A percentile compares a stretch with the other conserved stretches of the same genome.
phyloP scores from a whole-genome alignment of 2,329 filamentous ascomycete genomes.

The Microdochium paspali region DNA sequence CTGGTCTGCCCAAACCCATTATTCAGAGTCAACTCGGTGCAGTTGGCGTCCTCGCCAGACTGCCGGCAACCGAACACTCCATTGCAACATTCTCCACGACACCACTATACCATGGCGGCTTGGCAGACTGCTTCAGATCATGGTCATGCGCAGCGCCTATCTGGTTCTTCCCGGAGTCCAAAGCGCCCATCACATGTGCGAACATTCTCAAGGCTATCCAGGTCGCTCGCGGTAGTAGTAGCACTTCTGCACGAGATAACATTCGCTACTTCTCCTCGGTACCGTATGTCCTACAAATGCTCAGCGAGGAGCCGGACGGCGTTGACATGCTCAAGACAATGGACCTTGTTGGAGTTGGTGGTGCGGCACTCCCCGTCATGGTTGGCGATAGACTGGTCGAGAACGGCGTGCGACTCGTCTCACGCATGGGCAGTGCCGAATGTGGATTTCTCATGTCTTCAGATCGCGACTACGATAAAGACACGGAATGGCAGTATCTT shows the following conservation, averaged over 20 bases:
- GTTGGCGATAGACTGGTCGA: constrained; percentile 44
- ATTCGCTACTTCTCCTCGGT: constrained; percentile 54
- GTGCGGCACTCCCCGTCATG: constrained; percentile 43
- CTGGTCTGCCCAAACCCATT: constrained; percentile 53
- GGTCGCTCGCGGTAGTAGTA: constrained; percentile 16
- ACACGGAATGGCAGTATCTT: constrained; percentile 54
- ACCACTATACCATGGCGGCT: constrained; percentile 55
- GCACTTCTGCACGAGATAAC: background rate
- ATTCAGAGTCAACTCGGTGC: constrained; percentile 46
- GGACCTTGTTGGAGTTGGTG: constrained; percentile 55
- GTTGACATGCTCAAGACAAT: constrained; percentile 35
- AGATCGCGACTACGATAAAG: constrained; percentile 40
- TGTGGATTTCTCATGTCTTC: constrained; percentile 59
- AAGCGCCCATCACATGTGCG: constrained; percentile 42
- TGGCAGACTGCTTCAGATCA: constrained; percentile 51
- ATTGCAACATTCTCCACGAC: constrained; percentile 53
- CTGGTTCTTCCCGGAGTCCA: constrained; percentile 52
- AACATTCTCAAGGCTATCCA: constrained; percentile 41
- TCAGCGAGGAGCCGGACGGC: constrained; percentile 31
- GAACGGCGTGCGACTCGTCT: constrained; percentile 44
- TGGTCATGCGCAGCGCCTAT: constrained; percentile 51
- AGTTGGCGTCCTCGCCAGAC: constrained; percentile 41
- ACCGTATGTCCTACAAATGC: constrained; percentile 46
- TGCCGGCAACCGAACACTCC: constrained; percentile 21
- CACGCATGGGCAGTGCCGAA: constrained; percentile 56